These are phyloP conservation scores for Plasmodium adleri DNA, from an alignment of 169 alveolate genomes.

Conservation along the genomic window DNA sequence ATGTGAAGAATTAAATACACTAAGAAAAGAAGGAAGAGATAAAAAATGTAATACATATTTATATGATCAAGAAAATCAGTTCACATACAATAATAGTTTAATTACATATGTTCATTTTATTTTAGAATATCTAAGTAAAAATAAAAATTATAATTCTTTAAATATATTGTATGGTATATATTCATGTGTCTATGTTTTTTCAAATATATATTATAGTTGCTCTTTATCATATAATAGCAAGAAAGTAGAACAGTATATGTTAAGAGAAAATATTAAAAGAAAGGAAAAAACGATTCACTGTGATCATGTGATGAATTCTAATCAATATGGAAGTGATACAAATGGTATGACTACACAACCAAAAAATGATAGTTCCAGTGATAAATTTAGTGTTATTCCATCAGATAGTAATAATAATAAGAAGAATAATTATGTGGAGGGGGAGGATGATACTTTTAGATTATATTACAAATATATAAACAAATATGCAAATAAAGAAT, in stretches of 20 bases:
- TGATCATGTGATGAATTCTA: background rate
- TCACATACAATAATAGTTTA: conserved; percentile 7
- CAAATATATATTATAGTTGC: conserved; percentile 41
- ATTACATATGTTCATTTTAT: conserved; percentile 38
- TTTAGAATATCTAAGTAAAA: conserved; percentile 24
- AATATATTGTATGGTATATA: conserved; percentile 26
- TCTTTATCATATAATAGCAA: background rate
- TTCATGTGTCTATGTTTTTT: conserved; percentile 26
- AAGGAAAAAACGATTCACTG: background rate
- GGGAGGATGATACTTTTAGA: background rate
- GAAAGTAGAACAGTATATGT: conserved; percentile 7
- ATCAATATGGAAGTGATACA: background rate
- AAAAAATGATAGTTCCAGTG: too few species aligned
- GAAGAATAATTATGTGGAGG: background rate
- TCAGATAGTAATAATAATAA: background rate
- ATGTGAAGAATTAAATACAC: conserved; percentile 2
- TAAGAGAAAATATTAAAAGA: too few species aligned
- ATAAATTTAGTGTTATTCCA: too few species aligned
- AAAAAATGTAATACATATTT: background rate
- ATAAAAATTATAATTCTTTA: conserved; percentile 3
- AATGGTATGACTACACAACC: background rate
- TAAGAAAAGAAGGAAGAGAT: background rate
- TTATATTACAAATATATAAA: conserved; percentile 17
- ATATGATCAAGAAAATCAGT: background rate
- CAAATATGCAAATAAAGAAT: conserved; percentile 10